Base-by-base conservation (phyloP, 192 early-diverging fungal genomes). In the Jimgerdemannia flammicorona region DNA sequence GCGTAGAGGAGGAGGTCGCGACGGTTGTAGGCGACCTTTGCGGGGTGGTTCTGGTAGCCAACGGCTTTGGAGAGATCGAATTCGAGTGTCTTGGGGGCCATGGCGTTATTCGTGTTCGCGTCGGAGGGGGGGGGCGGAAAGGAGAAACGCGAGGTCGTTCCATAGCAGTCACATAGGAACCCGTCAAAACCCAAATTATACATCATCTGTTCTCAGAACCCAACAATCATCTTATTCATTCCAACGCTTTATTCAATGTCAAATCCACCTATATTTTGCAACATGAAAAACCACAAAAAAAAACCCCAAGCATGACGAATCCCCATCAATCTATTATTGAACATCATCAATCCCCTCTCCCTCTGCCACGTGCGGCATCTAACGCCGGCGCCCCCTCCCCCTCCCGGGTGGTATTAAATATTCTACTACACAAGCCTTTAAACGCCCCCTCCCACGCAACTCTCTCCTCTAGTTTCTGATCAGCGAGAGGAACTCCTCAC, bases 401-500 rank as follows among this genome's bases (percentile, higher is more conserved):
- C 29, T 29, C 29, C 29, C 29, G 29, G 29, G 29, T 29, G 29
- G 29, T 0, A 29, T 29, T 29, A 29, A 29, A 29, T 29, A 29
- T 29, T 29, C 0, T 29, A 29, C 1, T 29, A 29, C 29, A 59
- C 6, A 59, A 59, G 49, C 2, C 49, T 4, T 54, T 59, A 59
- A 59, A 59, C 29, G 29, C 29, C 29, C 29, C 29, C 29, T 29
- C 29, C 29, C 29, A 0, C 29, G 29, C 29, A 29, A 65, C 64
- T 18, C 19, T 65, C n/a, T 40, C 65, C 67, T 54, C 82, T 71
- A 83, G 43, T 76, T 74, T 78, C 80, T 77, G 63, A 93, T 90
- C 69, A 98, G 87, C 18, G 91, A 90, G 79, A 99, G 85, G 85
- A 98, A 99, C 82, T 99, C 98, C 72, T 99, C 97, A 66, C 97